These are phyloP conservation scores for Arthroderma sp. DNA, from an alignment of 2,329 filamentous ascomycete genomes.

Conservation along the genomic window DNA sequence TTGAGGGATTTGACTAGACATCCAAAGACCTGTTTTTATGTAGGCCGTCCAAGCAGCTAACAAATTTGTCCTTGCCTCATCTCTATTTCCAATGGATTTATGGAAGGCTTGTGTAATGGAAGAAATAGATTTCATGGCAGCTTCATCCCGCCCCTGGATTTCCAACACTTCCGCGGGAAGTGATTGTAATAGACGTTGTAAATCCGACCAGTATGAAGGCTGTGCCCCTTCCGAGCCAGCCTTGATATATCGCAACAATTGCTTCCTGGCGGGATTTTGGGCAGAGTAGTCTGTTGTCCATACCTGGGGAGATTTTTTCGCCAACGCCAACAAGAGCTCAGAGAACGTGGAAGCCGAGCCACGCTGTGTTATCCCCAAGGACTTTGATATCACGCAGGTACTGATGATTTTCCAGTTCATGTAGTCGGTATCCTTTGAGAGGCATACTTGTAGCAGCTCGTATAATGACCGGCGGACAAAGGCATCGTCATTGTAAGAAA, in stretches of 20 bases:
- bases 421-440: conserved; percentile 37
- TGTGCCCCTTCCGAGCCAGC: conserved; percentile 73
- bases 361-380: conserved; percentile 57
- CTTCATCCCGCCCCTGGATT: conserved; percentile 17
- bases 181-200: conserved; percentile 49
- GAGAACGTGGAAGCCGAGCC: conserved; percentile 64
- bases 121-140: conserved; percentile 40
- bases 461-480: conserved; percentile 49
- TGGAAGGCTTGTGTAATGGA: conserved; percentile 56
- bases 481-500: conserved; percentile 45
- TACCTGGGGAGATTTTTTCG: conserved; percentile 50
- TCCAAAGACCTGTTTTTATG: conserved; percentile 48
- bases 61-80: conserved; percentile 60
- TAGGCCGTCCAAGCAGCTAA: conserved; percentile 65
- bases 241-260: conserved; percentile 61
- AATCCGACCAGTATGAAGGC: conserved; percentile 58
- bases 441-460: conserved; percentile 40
- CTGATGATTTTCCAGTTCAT: conserved; percentile 55
- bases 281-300: conserved; percentile 58
- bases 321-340: conserved; percentile 54
- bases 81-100: conserved; percentile 57
- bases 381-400: conserved; percentile 60
- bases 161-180: conserved; percentile 42
- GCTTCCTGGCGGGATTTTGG: conserved; percentile 44
- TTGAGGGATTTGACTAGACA: conserved; percentile 38